Percentiles rank a stretch among this genome's conserved stretches.
Conservation (phyloP, 139 green algal genomes). For the Mesotaenium endlicherianum region DNA sequence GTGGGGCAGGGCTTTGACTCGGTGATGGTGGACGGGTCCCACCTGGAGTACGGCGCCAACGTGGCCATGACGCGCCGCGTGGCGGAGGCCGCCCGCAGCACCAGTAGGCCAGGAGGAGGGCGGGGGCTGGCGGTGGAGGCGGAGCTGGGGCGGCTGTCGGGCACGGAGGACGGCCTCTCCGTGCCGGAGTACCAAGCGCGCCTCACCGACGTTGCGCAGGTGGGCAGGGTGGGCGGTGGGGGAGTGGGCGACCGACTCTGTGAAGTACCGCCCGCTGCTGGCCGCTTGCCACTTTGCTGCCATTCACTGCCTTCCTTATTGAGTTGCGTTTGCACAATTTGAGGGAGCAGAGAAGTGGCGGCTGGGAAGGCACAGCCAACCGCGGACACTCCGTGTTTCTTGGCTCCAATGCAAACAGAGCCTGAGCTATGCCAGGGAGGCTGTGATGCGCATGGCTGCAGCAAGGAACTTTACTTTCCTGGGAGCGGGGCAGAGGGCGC, state of each 20-base stretch:
- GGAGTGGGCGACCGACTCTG: neutral
- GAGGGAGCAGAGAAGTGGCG: no score
- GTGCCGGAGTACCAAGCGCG: conserved; percentile 50
- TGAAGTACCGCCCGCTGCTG: no score
- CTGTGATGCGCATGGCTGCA: no score
- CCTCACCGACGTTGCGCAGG: conserved; percentile 45
- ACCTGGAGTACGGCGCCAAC: conserved; percentile 48
- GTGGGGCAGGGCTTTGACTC: conserved; percentile 47
- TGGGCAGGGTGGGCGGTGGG: neutral
- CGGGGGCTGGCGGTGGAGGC: conserved; percentile 47
- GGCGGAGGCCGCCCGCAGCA: neutral
- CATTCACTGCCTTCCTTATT: no score
- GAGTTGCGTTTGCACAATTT: no score
- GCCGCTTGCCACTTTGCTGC: no score
- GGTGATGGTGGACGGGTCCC: conserved; percentile 52
- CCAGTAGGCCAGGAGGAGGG: neutral
- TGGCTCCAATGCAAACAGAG: no score
- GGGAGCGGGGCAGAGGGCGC: no score
- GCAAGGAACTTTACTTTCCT: no score
- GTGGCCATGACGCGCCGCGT: conserved; percentile 42
- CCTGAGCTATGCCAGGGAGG: no score
- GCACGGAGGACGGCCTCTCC: conserved; percentile 54
- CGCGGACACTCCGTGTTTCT: no score
- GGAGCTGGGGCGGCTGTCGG: conserved; percentile 53
- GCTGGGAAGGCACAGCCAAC: no score